phyloP scores from a whole-genome alignment of 2,329 filamentous ascomycete genomes.

The Cladobotryum protrusum region DNA sequence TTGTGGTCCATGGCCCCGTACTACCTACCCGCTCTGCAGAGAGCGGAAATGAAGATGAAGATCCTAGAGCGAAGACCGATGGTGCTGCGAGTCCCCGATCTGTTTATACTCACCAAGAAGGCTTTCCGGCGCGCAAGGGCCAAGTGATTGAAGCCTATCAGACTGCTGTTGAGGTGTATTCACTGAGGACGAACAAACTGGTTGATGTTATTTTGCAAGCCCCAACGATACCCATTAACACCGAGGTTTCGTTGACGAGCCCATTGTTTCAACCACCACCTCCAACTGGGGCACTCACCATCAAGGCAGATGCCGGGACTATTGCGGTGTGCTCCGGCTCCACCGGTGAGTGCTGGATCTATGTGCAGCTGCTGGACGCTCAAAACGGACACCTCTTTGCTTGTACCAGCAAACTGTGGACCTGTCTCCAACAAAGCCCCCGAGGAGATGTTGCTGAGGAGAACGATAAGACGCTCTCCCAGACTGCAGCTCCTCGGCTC shows the following conservation, averaged over 20 bases:
- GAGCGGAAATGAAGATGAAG: constrained; percentile 30
- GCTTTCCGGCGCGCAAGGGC: constrained; percentile 27
- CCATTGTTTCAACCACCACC: constrained; percentile 61
- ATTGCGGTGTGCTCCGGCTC: constrained; percentile 70
- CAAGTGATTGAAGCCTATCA: constrained; percentile 60
- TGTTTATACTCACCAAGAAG: constrained; percentile 33
- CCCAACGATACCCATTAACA: constrained; percentile 53
- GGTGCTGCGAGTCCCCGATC: constrained; percentile 36
- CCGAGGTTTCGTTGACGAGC: constrained; percentile 50
- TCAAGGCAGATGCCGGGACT: constrained; percentile 67
- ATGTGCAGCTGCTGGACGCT: constrained; percentile 41
- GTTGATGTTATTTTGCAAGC: constrained; percentile 69
- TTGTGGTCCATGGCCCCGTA: constrained; percentile 74
- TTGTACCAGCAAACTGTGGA: constrained; percentile 90
- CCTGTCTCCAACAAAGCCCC: constrained; percentile 62
- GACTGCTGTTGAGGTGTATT: constrained; percentile 85
- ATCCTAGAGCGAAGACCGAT: constrained; percentile 36
- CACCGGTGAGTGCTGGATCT: constrained; percentile 86
- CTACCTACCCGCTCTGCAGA: constrained; percentile 38
- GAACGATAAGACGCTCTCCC: constrained; percentile 32
- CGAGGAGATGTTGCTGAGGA: constrained; percentile 45
- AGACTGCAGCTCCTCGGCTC: constrained; percentile 32
- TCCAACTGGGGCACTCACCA: constrained; percentile 64
- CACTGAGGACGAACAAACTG: constrained; percentile 65
- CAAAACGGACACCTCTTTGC: constrained; percentile 43